These are phyloP conservation scores for Debaryomyces sp. DNA, from an alignment of 1,139 yeast genomes.

Conservation along the genomic window DNA sequence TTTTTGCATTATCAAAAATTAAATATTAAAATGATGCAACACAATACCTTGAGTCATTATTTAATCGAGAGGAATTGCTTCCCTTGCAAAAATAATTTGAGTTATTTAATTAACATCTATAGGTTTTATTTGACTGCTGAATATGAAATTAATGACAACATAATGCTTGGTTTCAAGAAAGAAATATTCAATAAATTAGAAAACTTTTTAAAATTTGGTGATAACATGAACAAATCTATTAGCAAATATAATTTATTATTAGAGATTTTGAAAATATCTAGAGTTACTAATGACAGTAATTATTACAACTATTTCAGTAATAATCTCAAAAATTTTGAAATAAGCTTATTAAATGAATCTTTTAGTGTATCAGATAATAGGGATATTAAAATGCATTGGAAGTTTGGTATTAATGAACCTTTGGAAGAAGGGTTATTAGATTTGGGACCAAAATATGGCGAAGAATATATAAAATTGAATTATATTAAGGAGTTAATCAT, in stretches of 20 bases:
- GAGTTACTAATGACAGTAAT: slow-evolving; percentile 39
- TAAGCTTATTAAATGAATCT: slow-evolving; percentile 13
- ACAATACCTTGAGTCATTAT: slow-evolving; percentile 70
- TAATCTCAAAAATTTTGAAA: slow-evolving; percentile 12
- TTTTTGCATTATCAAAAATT: slow-evolving; percentile 53
- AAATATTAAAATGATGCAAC: slow-evolving; percentile 75
- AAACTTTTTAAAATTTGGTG: slow-evolving; percentile 58
- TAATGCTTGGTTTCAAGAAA: slow-evolving; percentile 53
- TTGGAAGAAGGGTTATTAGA: neutral
- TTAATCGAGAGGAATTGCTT: slow-evolving; percentile 48
- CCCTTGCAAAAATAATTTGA: slow-evolving; percentile 31
- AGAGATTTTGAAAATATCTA: slow-evolving; percentile 37
- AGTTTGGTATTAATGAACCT: slow-evolving; percentile 31
- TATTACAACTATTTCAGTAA: slow-evolving; percentile 31
- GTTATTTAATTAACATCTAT: slow-evolving; percentile 32
- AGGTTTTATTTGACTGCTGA: slow-evolving; percentile 55
- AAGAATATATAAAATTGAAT: slow-evolving; percentile 23
- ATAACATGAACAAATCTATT: slow-evolving; percentile 41
- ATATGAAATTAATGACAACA: slow-evolving; percentile 50
- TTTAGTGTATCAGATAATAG: slow-evolving; percentile 39
- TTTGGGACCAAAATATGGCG: slow-evolving; percentile 1
- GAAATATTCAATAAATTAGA: slow-evolving; percentile 62
- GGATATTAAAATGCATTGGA: slow-evolving; percentile 52
- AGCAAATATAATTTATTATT: slow-evolving; percentile 36
- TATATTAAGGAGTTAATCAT: slow-evolving; percentile 30